Evolutionary conservation across 169 alveolate species (phyloP).

Genomic region (Neospora caninum): DNA sequence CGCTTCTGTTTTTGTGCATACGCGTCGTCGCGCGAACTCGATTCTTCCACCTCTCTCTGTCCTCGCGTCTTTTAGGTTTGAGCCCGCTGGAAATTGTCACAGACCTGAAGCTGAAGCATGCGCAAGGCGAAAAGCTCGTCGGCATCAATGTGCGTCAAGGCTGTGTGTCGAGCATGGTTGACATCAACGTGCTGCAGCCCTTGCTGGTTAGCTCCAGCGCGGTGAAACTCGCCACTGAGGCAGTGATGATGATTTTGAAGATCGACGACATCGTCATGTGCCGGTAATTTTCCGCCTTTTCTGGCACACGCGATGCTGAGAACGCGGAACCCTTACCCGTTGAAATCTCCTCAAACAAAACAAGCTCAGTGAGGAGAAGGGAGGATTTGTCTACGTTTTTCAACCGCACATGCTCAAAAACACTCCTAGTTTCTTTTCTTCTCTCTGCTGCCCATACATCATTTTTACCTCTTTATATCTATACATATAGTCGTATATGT

Average conservation of each 20-base stretch:
- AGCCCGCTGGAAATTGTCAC: slow-evolving; percentile 97
- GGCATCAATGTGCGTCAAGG: slow-evolving; percentile 94
- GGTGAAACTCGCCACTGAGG: slow-evolving; percentile 97
- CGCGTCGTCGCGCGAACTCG: too few relatives aligned
- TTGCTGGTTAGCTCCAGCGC: slow-evolving; percentile 97
- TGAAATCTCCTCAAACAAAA: too few relatives aligned
- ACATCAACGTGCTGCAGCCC: slow-evolving; percentile 82
- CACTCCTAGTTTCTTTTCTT: too few relatives aligned
- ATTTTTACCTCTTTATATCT: too few relatives aligned
- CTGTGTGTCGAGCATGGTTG: slow-evolving; percentile 55
- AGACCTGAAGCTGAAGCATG: slow-evolving; percentile 88
- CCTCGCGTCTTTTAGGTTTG: slow-evolving; percentile 90
- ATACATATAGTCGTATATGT: too few relatives aligned
- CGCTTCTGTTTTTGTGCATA: too few relatives aligned
- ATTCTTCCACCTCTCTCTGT: too few relatives aligned
- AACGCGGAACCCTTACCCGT: too few relatives aligned
- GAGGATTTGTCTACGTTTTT: too few relatives aligned
- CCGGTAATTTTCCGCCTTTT: neutral
- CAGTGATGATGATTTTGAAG: slow-evolving; percentile 98
- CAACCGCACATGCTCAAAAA: too few relatives aligned
- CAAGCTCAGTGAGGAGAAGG: too few relatives aligned
- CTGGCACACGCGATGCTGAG: neutral
- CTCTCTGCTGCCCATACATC: too few relatives aligned
- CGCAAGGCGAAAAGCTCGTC: slow-evolving; percentile 88
- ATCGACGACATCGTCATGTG: slow-evolving; percentile 96